phyloP scores from a whole-genome alignment of 2,329 filamentous ascomycete species.

The Penicillium psychrosexuale region DNA sequence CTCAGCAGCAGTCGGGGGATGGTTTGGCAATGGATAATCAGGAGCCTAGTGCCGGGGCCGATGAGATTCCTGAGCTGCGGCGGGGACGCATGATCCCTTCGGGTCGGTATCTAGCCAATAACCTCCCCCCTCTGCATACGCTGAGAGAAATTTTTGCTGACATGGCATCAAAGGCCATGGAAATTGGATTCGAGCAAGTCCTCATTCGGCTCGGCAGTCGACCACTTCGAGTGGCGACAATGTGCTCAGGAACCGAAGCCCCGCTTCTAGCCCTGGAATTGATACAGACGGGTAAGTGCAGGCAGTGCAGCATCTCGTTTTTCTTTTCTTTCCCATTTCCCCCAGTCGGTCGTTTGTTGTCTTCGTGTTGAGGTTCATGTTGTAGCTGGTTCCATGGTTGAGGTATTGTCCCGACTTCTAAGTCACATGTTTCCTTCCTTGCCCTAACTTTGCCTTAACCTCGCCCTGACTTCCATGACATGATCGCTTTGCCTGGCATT shows the following conservation, averaged over 20 bases:
- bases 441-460: not conserved
- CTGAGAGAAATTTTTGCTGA: slow-evolving; percentile 31
- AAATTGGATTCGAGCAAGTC: slow-evolving; percentile 46
- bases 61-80: slow-evolving; percentile 24
- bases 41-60: slow-evolving; percentile 2
- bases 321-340: not conserved
- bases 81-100: slow-evolving; percentile 4
- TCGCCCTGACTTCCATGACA: not conserved
- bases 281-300: slow-evolving; percentile 47
- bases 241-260: slow-evolving; percentile 76
- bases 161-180: slow-evolving; percentile 25
- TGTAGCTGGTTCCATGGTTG: not conserved
- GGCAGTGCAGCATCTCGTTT: not conserved
- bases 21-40: not conserved
- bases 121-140: slow-evolving; percentile 26
- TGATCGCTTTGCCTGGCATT: not conserved
- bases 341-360: not conserved
- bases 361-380: not conserved
- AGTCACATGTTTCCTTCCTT: not conserved
- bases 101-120: slow-evolving; percentile 16
- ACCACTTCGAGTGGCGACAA: slow-evolving; percentile 61
- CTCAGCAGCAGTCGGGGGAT: not conserved
- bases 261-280: slow-evolving; percentile 65
- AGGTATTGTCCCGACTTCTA: not conserved
- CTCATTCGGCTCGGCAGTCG: slow-evolving; percentile 32